Evolutionary conservation across 768 basidiomycete genomes (phyloP), one percentile per base, ranked within the genome.

Genomic region (Phylloporus sp.): DNA sequence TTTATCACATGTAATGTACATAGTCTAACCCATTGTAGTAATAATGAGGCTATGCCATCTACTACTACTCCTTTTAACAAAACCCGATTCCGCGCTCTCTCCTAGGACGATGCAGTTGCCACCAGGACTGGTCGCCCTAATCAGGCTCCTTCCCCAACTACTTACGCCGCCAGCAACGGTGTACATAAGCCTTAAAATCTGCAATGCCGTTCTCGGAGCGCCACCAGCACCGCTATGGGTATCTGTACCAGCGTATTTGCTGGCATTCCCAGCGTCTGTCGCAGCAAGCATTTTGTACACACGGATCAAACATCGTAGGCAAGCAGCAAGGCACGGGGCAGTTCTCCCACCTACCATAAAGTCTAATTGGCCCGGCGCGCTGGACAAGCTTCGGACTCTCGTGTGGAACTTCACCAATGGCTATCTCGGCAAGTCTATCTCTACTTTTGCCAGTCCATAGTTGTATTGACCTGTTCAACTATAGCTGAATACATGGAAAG

Each of bases 251-350:
- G 54, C 54, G 2, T 70, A 57, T 34, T 29, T 70, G 2, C 36
- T 62, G 8, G 66, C 61, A 7, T 54, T 73, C 0, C 63, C 70
- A 20, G 20, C 42, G 9, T 53, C 62, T 1, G 53, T 68, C 10
- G 44, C 57, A 2, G 42, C 49, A 6, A 55, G 50, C 13, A 48
- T 70, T 0, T 6, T 75, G 46, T 84, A 80, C 51, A 69, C 82
- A 38, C 45, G 59, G 1, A 78, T 81, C 3, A 73, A 75, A 11
- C 63, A 78, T 13, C 68, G 59, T 32, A 69, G 74, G 9, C 62
- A 68, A 12, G 82, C 82, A 7, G 71, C 71, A 7, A 63, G 65
- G 1, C 43, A 72, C 20, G 80, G 80, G 4, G 80, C 80, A 26
- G 72, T 74, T 10, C 62, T 77, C n/a, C 63, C 75, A 0, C 78